Base-by-base conservation (phyloP, 148 eudicot genomes). In the Fagopyrum tataricum region DNA sequence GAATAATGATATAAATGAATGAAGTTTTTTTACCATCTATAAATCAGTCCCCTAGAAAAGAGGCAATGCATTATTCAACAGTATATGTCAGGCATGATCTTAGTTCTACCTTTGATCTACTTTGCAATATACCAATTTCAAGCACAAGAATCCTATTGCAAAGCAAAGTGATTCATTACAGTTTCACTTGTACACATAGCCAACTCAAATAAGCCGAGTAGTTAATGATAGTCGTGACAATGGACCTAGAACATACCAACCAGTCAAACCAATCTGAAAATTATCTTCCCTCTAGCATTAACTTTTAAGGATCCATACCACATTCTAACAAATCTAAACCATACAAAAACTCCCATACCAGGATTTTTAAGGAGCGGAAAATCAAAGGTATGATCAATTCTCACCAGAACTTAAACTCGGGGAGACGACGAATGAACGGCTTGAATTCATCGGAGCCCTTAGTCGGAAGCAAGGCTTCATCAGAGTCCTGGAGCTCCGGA, bases 371-470 rank as follows among this genome's bases (percentile, higher is more conserved):
- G 68, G 18, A 18, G 31, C 39, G n/a, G 4, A n/a, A 20, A 70
- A 43, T 41, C 20, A 42, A 58, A 31, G 11, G 0, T 68, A 44
- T 2, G 51, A 44, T 13, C 4, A 69, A 46, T 42, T 14, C 37
- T 77, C 78, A 91, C 97, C 97, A 91, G 86, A 91, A 91, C 80
- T 89, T 87, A 71, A 91, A 91, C 85, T 89, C 97, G 2, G 97
- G 97, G 4, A 91, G 94, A 53, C 97, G 86, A 53, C 97, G 97
- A 76, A 91, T 86, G 74, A 91, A 91, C 56, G 97, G 97, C 85
- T 89, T 91, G 81, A 89, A 91, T 53, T 91, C 97, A 82, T 91
- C 97, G 21, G 97, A 91, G 52, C 90, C 97, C 79, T 91, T 91
- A 24, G 94, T 91, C 6, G 97, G 97, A 62, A 89, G 85, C 80